Percentiles rank a stretch among this genome's conserved stretches.
Conservation (phyloP, 768 basidiomycete species). For the Dacryopinax primogenitus region DNA sequence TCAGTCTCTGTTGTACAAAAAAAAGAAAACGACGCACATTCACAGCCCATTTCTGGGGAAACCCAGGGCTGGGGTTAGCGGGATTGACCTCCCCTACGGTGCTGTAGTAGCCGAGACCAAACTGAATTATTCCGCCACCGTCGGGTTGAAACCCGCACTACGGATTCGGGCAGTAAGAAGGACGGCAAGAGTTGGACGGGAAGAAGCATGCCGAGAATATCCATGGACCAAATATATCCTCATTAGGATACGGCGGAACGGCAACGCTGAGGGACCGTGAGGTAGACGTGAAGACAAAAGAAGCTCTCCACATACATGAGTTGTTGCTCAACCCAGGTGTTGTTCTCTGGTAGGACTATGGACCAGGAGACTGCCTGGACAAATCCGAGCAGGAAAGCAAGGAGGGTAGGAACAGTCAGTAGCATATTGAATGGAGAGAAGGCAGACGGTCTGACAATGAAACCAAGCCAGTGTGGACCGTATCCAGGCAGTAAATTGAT, state of each 20-base stretch:
- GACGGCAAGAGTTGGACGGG: background rate
- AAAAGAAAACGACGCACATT: background rate
- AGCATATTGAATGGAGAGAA: too few relatives aligned
- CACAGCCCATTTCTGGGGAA: conserved; percentile 5
- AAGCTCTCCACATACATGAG: background rate
- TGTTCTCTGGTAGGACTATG: background rate
- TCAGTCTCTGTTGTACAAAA: background rate
- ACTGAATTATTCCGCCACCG: conserved; percentile 6
- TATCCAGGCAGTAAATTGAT: too few relatives aligned
- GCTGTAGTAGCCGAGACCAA: background rate
- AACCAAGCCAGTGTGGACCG: too few relatives aligned
- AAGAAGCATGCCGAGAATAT: background rate
- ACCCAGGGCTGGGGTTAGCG: conserved; percentile 1
- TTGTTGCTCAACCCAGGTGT: conserved; percentile 2
- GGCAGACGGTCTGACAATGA: too few relatives aligned
- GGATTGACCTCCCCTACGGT: background rate
- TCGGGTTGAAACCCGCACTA: conserved; percentile 7
- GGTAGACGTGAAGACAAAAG: background rate
- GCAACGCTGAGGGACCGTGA: too few relatives aligned
- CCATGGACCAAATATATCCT: conserved; percentile 3
- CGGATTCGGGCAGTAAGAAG: too few relatives aligned
- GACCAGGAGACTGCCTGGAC: background rate
- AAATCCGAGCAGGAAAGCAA: background rate
- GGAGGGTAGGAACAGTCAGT: background rate
- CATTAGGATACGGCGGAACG: background rate